Percentiles rank a stretch among this genome's conserved stretches.
These are phyloP conservation scores for Lachancea kluyveri DNA, from an alignment of 805 yeast species.

Conservation along the genomic window DNA sequence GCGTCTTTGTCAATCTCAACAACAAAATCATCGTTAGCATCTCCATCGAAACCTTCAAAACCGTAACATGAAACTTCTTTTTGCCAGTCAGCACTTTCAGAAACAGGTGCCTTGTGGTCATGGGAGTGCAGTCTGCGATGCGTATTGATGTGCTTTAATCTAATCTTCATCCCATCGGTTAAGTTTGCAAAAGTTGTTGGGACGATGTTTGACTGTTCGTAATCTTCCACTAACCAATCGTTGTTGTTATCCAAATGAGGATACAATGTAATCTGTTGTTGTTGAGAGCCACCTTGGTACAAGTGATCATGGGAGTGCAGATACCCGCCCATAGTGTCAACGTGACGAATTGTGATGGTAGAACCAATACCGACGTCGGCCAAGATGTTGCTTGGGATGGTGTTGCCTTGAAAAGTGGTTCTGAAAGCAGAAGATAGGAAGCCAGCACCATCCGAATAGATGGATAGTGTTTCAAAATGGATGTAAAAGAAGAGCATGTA, in stretches of 20 bases:
- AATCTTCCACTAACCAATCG: slow-evolving; percentile 64
- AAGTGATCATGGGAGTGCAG: slow-evolving; percentile 71
- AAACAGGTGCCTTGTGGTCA: slow-evolving; percentile 73
- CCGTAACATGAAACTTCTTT: slow-evolving; percentile 79
- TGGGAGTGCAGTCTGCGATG: slow-evolving; percentile 73
- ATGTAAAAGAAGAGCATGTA: slow-evolving; percentile 55
- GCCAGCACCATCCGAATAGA: slow-evolving; percentile 67
- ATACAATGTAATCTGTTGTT: slow-evolving; percentile 76
- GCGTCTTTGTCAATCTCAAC: slow-evolving; percentile 60
- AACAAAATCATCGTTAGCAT: slow-evolving; percentile 76
- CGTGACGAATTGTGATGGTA: slow-evolving; percentile 57
- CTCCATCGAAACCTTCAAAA: slow-evolving; percentile 69
- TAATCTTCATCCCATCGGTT: slow-evolving; percentile 61
- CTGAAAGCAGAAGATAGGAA: slow-evolving; percentile 71
- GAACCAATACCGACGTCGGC: slow-evolving; percentile 75
- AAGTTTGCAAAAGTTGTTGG: slow-evolving; percentile 56
- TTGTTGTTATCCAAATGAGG: slow-evolving; percentile 75
- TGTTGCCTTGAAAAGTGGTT: slow-evolving; percentile 52
- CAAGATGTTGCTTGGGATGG: slow-evolving; percentile 49
- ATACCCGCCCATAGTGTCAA: slow-evolving; percentile 71
- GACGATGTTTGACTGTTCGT: slow-evolving; percentile 47
- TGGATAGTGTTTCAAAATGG: slow-evolving; percentile 52
- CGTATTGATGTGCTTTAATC: slow-evolving; percentile 55
- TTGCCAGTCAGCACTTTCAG: slow-evolving; percentile 69
- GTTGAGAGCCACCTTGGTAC: slow-evolving; percentile 75